Percentiles rank a stretch among this genome's conserved stretches.
Evolutionary conservation across 1,139 yeast genomes (phyloP).

Genomic region (Candida sp.): DNA sequence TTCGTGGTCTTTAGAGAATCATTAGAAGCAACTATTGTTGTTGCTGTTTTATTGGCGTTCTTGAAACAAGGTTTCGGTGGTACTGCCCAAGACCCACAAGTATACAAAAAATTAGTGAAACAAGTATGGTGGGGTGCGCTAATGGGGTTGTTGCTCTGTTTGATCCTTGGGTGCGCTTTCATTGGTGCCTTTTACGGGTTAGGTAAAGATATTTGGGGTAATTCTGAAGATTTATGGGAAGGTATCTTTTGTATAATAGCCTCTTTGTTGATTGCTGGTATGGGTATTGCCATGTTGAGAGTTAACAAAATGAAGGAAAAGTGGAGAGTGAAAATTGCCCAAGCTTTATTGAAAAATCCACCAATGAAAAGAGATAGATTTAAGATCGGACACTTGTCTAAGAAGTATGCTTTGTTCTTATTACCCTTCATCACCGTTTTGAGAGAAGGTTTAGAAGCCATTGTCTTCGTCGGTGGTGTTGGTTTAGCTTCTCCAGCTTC

Average conservation of each 20-base stretch:
- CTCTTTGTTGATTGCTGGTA: constrained; percentile 72
- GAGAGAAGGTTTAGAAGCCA: constrained; percentile 92
- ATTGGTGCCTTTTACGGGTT: constrained; percentile 80
- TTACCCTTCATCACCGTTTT: constrained; percentile 81
- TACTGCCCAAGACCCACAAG: constrained; percentile 40
- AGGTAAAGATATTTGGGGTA: constrained; percentile 80
- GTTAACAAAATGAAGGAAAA: constrained; percentile 88
- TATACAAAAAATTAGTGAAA: constrained; percentile 58
- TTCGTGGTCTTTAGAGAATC: constrained; percentile 90
- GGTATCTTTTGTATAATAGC: constrained; percentile 86
- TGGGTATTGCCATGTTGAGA: constrained; percentile 93
- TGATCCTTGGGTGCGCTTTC: constrained; percentile 78
- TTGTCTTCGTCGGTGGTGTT: constrained; percentile 87
- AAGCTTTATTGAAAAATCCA: constrained; percentile 53
- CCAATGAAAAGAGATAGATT: constrained; percentile 24
- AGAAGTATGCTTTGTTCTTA: constrained; percentile 73
- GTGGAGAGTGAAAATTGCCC: constrained; percentile 89
- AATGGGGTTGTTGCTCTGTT: constrained; percentile 69
- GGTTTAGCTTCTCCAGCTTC: constrained; percentile 75
- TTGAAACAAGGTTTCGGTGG: constrained; percentile 79
- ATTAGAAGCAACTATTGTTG: constrained; percentile 84
- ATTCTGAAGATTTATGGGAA: constrained; percentile 91
- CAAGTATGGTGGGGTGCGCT: constrained; percentile 84
- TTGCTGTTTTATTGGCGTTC: constrained; percentile 86
- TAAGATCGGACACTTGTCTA: constrained; percentile 36